These are phyloP conservation scores for Chaetoscypha palmicola DNA, from an alignment of 2,329 filamentous ascomycete species.

Conservation along the genomic window DNA sequence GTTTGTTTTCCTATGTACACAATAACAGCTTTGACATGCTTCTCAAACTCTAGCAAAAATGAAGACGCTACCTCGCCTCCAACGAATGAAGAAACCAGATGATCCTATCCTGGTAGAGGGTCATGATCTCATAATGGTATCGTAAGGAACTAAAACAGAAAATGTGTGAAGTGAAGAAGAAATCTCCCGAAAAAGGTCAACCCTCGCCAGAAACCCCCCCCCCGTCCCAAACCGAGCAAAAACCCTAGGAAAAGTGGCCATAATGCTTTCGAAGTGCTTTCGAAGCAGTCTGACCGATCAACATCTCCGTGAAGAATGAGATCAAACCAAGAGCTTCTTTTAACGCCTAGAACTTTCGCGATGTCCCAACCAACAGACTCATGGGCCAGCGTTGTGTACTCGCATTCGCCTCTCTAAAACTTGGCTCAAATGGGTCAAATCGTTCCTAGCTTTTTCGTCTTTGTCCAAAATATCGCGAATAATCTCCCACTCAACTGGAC, in stretches of 20 bases:
- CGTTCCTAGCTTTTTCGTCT: conserved; percentile 25
- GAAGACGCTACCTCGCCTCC: neutral
- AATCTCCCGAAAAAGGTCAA: neutral
- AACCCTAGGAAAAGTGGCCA: too few relatives aligned
- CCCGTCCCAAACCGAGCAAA: neutral
- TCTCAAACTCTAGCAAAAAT: neutral
- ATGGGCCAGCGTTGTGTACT: too few relatives aligned
- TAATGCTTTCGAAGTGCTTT: too few relatives aligned
- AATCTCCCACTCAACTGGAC: conserved; percentile 66
- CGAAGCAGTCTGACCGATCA: too few relatives aligned
- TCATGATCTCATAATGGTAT: conserved; percentile 22
- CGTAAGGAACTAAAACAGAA: conserved; percentile 11
- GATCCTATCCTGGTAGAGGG: conserved; percentile 17
- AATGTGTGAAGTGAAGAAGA: neutral
- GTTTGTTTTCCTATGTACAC: conserved; percentile 5
- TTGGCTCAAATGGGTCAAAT: conserved; percentile 46
- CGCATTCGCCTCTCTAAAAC: conserved; percentile 38
- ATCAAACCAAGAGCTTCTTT: too few relatives aligned
- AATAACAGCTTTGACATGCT: too few relatives aligned
- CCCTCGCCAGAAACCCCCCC: too few relatives aligned
- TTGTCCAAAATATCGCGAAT: conserved; percentile 45
- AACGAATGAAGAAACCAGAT: conserved; percentile 13
- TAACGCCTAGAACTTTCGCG: too few relatives aligned
- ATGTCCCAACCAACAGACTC: too few relatives aligned
- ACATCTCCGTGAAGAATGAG: too few relatives aligned